Base-by-base conservation (phyloP, 2,329 filamentous ascomycete genomes). In the Diaporthe destruens region DNA sequence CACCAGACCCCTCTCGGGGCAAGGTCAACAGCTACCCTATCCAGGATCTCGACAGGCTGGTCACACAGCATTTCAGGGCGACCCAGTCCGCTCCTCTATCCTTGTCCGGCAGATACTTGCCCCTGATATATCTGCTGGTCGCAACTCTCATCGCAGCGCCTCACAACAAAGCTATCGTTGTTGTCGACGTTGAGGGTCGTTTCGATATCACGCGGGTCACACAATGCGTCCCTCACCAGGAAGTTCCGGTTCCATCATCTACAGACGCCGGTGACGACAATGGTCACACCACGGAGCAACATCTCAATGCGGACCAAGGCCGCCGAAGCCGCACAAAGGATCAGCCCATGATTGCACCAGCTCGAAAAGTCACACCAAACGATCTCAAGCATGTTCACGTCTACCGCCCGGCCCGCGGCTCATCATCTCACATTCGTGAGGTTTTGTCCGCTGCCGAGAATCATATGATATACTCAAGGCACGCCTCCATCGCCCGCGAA, bases 111-210 rank as follows among this genome's bases (percentile, higher is more conserved):
- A 86, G 87, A 14, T 81, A 86, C 72, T 81, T 89, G 16, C 86
- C 88, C 0, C 81, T 92, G 11, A 77, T 91, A 47, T 90, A 91
- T 81, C 82, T 85, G 69, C 80, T 92, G 4, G 79, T 89, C 32
- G 86, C 87, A 5, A 83, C 82, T 2, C 82, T 91, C 49, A 80
- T 90, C n/a, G 80, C 84, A 0, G 75, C 83, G 6, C 87, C 87
- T 12, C 80, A 85, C 66, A 75, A 77, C 42, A 86, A 88, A 76
- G 81, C 87, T 8, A 77, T 92, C 9, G 81, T 88, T 0, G 76
- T 92, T 8, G 77, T 92, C 61, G 90, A 92, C 76, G 78, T 86
- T 1, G 87, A 89, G 57, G 82, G 82, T 11, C 84, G 85, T 11
- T 92, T 92, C 74, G 88, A 91, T 72, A 80, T 85, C 2, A 85